A percentile compares a stretch with the other conserved stretches of the same genome.
These are phyloP conservation scores for Dothistroma septosporum DNA, from an alignment of 2,329 filamentous ascomycete species.

Conservation along the genomic window DNA sequence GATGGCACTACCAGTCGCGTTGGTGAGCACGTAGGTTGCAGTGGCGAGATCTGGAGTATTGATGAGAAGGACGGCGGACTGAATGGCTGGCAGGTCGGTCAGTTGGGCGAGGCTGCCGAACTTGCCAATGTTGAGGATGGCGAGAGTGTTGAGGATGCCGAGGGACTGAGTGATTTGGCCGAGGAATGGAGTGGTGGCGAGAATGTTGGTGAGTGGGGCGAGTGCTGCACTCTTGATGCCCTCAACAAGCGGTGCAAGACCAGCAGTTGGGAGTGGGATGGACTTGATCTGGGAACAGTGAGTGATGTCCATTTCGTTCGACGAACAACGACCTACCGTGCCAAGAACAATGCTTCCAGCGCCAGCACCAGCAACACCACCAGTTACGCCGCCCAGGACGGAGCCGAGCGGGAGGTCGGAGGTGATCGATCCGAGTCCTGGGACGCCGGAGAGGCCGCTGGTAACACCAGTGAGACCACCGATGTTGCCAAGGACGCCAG, in stretches of 20 bases:
- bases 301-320: background rate
- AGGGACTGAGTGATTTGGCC: conserved; percentile 8
- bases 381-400: background rate
- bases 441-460: background rate
- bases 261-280: conserved; percentile 11
- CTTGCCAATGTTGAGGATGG: conserved; percentile 11
- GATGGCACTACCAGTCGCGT: background rate
- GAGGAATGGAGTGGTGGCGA: conserved; percentile 10
- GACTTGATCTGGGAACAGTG: conserved; percentile 5
- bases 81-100: conserved; percentile 14
- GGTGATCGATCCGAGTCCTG: background rate
- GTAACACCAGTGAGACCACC: conserved; percentile 1
- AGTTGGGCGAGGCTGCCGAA: conserved; percentile 12
- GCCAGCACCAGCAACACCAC: background rate
- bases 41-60: conserved; percentile 14
- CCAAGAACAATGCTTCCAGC: background rate
- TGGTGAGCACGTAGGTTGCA: conserved; percentile 6
- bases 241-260: conserved; percentile 7
- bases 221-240: conserved; percentile 8
- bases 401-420: background rate
- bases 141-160: conserved; percentile 15
- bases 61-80: conserved; percentile 10
- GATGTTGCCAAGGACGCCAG: conserved; percentile 9
- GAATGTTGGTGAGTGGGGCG: conserved; percentile 7
- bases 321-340: background rate